Conservation (phyloP, 1,139 yeast genomes). For the Geotrichum restrictum region DNA sequence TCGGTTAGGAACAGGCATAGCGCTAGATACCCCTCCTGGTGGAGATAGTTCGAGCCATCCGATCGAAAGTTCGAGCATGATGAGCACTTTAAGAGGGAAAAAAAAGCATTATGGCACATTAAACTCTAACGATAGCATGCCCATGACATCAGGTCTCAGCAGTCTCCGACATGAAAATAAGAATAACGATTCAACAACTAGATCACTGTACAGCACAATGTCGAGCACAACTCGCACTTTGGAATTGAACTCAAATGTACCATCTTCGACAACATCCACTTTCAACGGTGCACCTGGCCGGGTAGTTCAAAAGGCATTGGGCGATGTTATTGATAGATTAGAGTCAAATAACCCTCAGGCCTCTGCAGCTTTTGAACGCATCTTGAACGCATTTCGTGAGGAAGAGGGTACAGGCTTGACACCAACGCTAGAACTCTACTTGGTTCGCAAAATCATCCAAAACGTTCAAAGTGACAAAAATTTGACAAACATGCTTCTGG, state of each 20-base stretch:
- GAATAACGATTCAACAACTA: too few relatives aligned
- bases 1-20: slow-evolving; percentile 17
- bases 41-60: not conserved
- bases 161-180: slow-evolving; percentile 3
- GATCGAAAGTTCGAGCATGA: not conserved
- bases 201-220: too few relatives aligned
- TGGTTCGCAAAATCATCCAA: slow-evolving; percentile 27
- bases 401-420: slow-evolving; percentile 21
- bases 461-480: slow-evolving; percentile 22
- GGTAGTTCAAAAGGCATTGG: slow-evolving; percentile 22
- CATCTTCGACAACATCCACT: slow-evolving; percentile 15
- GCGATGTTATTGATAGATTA: slow-evolving; percentile 24
- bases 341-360: slow-evolving; percentile 20
- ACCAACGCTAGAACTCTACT: slow-evolving; percentile 27
- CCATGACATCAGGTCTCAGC: not conserved
- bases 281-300: slow-evolving; percentile 17
- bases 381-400: slow-evolving; percentile 19
- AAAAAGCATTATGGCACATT: slow-evolving; percentile 1
- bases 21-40: slow-evolving; percentile 2
- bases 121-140: too few relatives aligned
- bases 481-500: slow-evolving; percentile 12
- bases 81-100: slow-evolving; percentile 5
- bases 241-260: not conserved
- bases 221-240: not conserved
- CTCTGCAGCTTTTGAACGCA: slow-evolving; percentile 20